phyloP scores from a whole-genome alignment of 1,139 yeast species.

The Yamadazyma pseudoaaseri region DNA sequence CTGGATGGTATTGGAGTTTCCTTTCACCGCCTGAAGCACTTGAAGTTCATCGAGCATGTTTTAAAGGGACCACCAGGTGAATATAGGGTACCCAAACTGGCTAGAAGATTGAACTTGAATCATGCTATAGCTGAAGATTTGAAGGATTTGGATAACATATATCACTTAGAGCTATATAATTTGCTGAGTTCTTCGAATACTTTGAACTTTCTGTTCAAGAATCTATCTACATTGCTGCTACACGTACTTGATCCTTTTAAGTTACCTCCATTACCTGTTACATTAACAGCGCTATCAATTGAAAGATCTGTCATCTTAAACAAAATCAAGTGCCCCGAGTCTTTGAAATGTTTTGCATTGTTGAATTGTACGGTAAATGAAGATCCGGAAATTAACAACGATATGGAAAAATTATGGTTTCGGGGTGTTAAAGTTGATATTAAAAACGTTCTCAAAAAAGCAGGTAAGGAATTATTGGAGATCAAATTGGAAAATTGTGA shows the following conservation, averaged over 20 bases:
- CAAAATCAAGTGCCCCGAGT: not conserved
- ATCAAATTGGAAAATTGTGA: too few relatives aligned
- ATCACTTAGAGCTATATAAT: not conserved
- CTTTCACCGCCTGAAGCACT: not conserved
- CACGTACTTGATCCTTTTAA: not conserved
- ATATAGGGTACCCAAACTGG: not conserved
- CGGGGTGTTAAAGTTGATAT: not conserved
- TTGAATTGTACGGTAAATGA: not conserved
- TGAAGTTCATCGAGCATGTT: not conserved
- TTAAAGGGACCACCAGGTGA: not conserved
- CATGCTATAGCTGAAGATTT: not conserved
- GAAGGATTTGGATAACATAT: not conserved
- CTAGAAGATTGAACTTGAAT: not conserved
- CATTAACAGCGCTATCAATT: not conserved
- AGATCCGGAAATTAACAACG: not conserved
- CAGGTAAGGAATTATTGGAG: not conserved
- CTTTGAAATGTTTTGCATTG: conserved; percentile 1
- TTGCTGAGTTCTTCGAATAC: not conserved
- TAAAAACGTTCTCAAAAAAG: too few relatives aligned
- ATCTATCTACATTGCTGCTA: not conserved
- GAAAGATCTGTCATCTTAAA: not conserved
- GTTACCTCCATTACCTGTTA: not conserved
- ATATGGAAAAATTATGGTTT: not conserved
- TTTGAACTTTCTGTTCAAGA: not conserved
- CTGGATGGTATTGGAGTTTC: too few relatives aligned